Conservation (phyloP, 768 basidiomycete genomes). For the Suillus brevipes region DNA sequence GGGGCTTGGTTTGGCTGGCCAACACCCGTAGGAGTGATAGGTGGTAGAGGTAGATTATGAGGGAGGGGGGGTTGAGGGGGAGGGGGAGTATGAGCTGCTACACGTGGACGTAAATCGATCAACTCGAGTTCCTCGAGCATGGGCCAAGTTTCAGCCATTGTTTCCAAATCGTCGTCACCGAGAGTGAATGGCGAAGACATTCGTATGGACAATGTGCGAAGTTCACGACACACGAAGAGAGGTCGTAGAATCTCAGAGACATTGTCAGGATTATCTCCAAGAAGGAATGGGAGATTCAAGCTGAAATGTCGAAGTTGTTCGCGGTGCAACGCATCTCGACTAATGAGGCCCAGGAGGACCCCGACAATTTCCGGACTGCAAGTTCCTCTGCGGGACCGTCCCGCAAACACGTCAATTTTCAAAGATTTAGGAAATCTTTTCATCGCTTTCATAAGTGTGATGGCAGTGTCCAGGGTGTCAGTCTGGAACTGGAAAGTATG, state of each 20-base stretch:
- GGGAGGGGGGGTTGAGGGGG: neutral
- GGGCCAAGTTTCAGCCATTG: neutral
- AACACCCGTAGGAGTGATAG: neutral
- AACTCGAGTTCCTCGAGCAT: conserved; percentile 1
- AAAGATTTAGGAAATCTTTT: neutral
- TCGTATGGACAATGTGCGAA: conserved; percentile 1
- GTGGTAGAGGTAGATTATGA: neutral
- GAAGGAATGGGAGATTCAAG: neutral
- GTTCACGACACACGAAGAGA: neutral
- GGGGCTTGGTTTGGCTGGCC: neutral
- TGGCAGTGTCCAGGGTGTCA: conserved; percentile 2
- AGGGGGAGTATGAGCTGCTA: neutral
- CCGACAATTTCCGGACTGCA: neutral
- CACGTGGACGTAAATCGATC: conserved; percentile 1
- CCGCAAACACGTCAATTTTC: neutral
- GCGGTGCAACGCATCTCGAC: neutral
- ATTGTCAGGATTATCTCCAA: neutral
- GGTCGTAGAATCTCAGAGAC: neutral
- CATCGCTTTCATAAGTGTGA: neutral
- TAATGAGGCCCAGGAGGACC: neutral
- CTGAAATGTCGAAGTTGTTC: conserved; percentile 4
- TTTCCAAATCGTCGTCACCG: neutral
- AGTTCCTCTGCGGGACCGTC: neutral
- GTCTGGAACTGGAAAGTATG: neutral
- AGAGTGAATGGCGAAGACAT: conserved; percentile 5